Percentiles rank a stretch among this genome's conserved stretches.
These are phyloP conservation scores for Ceratocystiopsis sp. DNA, from an alignment of 2,329 filamentous ascomycete species.

Conservation along the genomic window DNA sequence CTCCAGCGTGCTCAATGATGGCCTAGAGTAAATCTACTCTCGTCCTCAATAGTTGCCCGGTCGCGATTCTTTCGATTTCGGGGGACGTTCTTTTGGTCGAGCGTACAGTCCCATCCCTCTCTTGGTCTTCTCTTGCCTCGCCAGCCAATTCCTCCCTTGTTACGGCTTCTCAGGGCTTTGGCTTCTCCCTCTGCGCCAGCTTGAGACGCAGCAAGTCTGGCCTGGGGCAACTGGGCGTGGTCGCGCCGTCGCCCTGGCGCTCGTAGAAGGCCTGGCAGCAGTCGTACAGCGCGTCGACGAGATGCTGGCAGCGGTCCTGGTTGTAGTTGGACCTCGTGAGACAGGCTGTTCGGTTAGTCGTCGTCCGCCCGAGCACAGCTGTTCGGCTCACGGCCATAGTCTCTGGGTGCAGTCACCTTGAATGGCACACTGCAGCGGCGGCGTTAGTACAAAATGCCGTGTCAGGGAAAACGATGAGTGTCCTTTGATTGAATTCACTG, in stretches of 20 bases:
- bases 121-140: neutral
- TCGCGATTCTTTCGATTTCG: constrained; percentile 18
- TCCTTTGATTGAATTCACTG: too few relatives aligned
- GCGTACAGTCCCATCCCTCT: constrained; percentile 17
- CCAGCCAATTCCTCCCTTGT: neutral
- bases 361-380: neutral
- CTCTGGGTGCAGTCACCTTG: constrained; percentile 42
- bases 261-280: constrained; percentile 86
- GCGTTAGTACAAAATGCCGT: too few relatives aligned
- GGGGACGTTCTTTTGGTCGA: constrained; percentile 21
- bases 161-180: neutral
- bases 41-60: constrained; percentile 50
- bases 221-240: constrained; percentile 72
- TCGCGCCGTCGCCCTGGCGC: constrained; percentile 57
- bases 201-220: constrained; percentile 64
- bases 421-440: constrained; percentile 54
- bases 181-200: constrained; percentile 49
- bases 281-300: constrained; percentile 77
- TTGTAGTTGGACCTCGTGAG: constrained; percentile 71
- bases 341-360: constrained; percentile 41
- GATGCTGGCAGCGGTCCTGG: constrained; percentile 61
- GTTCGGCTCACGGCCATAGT: neutral
- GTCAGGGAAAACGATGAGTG: too few relatives aligned
- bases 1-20: constrained; percentile 93
- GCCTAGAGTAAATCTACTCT: constrained; percentile 72